Evolutionary conservation across 1,284 basidiomycete genomes (phyloP).

Genomic region (Lignosus rhinocerotis): DNA sequence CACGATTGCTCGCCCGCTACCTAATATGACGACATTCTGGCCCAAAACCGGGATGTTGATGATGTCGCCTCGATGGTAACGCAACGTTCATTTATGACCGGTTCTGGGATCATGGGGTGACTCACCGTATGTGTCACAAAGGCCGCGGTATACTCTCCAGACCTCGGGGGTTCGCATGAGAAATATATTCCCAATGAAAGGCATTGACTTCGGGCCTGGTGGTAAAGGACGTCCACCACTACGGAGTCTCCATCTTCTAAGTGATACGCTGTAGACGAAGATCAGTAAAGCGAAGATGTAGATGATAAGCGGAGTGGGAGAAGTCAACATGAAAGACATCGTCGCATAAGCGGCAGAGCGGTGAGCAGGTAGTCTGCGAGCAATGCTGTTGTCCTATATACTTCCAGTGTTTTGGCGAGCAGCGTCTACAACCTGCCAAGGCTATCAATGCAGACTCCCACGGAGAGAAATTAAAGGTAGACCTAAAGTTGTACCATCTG

Average conservation of each 20-base stretch:
- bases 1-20: neutral
- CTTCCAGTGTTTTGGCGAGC: too few relatives aligned
- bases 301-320: neutral
- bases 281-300: neutral
- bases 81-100: neutral
- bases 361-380: too few relatives aligned
- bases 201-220: neutral
- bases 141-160: neutral
- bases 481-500: too few relatives aligned
- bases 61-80: neutral
- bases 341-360: too few relatives aligned
- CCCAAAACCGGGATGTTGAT: conserved; percentile 1
- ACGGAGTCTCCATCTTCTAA: neutral
- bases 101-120: neutral
- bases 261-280: neutral
- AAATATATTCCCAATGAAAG: neutral
- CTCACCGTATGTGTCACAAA: neutral
- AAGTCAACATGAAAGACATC: neutral
- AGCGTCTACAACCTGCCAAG: too few relatives aligned
- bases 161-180: neutral
- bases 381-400: too few relatives aligned
- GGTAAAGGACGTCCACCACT: neutral
- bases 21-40: conserved; percentile 1
- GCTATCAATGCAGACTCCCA: too few relatives aligned
- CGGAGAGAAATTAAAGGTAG: too few relatives aligned